phyloP scores from a whole-genome alignment of 1,284 basidiomycete species.

The Irpex lacteus region DNA sequence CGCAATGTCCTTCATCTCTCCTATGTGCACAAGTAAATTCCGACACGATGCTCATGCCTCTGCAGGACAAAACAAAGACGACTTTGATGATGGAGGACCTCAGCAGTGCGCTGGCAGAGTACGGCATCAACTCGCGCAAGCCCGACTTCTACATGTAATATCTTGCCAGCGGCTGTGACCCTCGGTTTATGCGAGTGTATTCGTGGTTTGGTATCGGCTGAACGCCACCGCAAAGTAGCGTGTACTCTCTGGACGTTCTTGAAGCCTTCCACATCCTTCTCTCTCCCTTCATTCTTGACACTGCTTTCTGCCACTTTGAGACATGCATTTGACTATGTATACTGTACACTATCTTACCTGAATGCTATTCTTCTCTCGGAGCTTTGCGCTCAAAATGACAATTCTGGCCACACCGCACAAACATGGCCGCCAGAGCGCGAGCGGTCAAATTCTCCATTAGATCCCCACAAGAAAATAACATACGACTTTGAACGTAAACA shows the following conservation, averaged over 20 bases:
- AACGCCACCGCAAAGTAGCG: no score
- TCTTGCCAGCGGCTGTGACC: no score
- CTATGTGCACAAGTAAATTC: neutral
- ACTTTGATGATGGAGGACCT: slow-evolving; percentile 98
- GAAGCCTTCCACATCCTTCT: no score
- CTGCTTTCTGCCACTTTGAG: neutral
- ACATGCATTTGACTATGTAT: neutral
- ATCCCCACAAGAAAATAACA: neutral
- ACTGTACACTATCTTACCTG: neutral
- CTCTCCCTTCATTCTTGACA: neutral
- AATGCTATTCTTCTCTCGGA: no score
- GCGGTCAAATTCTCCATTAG: neutral
- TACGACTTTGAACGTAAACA: neutral
- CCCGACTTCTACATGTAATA: slow-evolving; percentile 82
- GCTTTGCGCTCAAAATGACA: no score
- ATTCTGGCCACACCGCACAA: no score
- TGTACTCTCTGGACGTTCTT: no score
- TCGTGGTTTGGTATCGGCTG: neutral
- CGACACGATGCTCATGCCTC: no score
- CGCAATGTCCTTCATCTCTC: neutral
- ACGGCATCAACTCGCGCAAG: slow-evolving; percentile 93
- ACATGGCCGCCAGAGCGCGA: neutral
- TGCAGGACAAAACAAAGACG: slow-evolving; percentile 89
- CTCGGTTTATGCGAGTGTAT: neutral
- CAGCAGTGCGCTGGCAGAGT: slow-evolving; percentile 88